These are phyloP conservation scores for Diaporthe citriasiana DNA, from an alignment of 2,329 filamentous ascomycete genomes.

Conservation along the genomic window DNA sequence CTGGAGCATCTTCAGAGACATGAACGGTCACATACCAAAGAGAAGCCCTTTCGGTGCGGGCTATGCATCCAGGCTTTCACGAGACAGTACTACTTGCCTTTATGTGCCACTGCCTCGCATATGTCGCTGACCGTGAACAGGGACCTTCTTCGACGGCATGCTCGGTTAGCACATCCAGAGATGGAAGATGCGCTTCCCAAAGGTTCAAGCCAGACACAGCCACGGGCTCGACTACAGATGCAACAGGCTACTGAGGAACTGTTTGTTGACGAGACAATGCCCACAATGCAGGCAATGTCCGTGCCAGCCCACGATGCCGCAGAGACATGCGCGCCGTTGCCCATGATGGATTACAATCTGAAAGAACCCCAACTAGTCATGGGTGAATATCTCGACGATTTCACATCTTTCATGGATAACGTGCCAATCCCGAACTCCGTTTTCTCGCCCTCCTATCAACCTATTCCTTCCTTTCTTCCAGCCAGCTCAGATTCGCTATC, in stretches of 20 bases:
- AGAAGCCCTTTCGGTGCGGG: too few species aligned
- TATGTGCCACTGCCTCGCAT: neutral
- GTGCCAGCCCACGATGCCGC: neutral
- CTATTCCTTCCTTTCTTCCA: slow-evolving; percentile 5
- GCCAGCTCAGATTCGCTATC: neutral
- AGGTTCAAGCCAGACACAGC: neutral
- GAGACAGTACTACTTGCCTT: neutral
- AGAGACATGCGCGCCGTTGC: neutral
- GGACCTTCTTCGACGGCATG: slow-evolving; percentile 7
- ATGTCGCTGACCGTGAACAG: neutral
- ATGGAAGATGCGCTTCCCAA: neutral
- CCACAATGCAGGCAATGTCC: neutral
- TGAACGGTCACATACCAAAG: too few species aligned
- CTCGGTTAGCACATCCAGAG: neutral
- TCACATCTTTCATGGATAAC: neutral
- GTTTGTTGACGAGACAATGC: neutral
- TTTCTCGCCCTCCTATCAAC: slow-evolving; percentile 2
- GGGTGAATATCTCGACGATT: neutral
- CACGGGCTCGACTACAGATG: neutral
- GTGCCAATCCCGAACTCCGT: slow-evolving; percentile 9
- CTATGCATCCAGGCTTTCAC: neutral
- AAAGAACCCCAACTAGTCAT: neutral
- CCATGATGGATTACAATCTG: neutral
- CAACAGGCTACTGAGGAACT: neutral
- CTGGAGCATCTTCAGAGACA: too few species aligned